Evolutionary conservation across 2,329 filamentous ascomycete species (phyloP), one percentile per base, ranked within the genome.

Genomic region (Fusarium sambucinum): DNA sequence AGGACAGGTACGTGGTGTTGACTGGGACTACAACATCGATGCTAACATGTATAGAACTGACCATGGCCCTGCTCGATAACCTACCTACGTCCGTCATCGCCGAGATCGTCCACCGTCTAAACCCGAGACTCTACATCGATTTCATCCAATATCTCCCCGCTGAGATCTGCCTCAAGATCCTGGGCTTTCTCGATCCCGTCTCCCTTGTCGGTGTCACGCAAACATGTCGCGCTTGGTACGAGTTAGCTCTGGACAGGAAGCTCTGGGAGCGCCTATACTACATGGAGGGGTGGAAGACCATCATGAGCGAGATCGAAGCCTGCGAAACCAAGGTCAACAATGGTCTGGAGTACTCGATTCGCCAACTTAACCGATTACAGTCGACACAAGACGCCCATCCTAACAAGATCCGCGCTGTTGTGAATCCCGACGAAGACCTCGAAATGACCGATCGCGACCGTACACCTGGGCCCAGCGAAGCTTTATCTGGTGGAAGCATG

Each of bases 111-210:
- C 88, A 94, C 55, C 87, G 90, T 67, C 82, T 97, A 19, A 92
- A 90, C 66, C 92, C 94, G 6, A 86, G 94, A 53, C 89, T 98
- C 4, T 94, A 97, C 79, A 95, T 97, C 80, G 93, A 99, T 80
- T 97, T 97, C 55, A 89, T 97, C 41, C 84, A 88, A 68, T 89
- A 93, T 73, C 87, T 99, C 1, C 96, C 96, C 0, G 89, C 92
- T 27, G 96, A 99, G 78, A 92, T 99, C 73, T 96, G 93, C 63
- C 89, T 96, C 44, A 91, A 96, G 74, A 91, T 98, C 44, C 90
- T 99, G 42, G 90, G 91, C 17, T 96, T 94, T 75, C 89, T 99
- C 50, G 92, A 94, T 55, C 91, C 94, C 1, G 78, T 89, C 29
- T 96, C 94, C 1, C 84, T 99, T 38, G 85, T 98, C 58, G 89